Percentiles rank a stretch among this genome's conserved stretches.
Evolutionary conservation across 768 basidiomycete species (phyloP).

Genomic region (Naematelia aurantialba): DNA sequence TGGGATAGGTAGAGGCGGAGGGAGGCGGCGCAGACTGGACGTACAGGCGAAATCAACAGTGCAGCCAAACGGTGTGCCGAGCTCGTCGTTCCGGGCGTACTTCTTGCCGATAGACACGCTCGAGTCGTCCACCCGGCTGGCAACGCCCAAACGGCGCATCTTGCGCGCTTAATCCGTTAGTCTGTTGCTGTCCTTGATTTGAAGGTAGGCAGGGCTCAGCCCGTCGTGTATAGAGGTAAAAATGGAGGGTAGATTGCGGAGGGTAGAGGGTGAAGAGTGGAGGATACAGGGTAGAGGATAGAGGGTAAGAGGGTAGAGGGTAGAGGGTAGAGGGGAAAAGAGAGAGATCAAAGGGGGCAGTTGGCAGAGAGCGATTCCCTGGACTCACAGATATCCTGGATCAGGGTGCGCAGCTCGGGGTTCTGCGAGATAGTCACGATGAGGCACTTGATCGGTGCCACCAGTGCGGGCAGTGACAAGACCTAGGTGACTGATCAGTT

Average conservation of each 20-base stretch:
- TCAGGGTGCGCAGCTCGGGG: conserved; percentile 75
- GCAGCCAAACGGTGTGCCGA: conserved; percentile 94
- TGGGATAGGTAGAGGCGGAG: too few relatives aligned
- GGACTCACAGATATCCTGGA: conserved; percentile 79
- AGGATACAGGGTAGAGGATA: too few relatives aligned
- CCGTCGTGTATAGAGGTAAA: too few relatives aligned
- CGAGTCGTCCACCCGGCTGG: conserved; percentile 92
- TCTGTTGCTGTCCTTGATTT: too few relatives aligned
- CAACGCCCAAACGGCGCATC: conserved; percentile 80
- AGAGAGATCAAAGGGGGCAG: too few relatives aligned
- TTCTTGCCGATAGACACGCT: conserved; percentile 92
- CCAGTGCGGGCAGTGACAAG: conserved; percentile 78
- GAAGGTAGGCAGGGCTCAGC: too few relatives aligned
- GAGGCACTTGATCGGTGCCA: conserved; percentile 94
- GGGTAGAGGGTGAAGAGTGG: too few relatives aligned
- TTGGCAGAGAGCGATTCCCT: too few relatives aligned
- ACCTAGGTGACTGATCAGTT: conserved; percentile 57
- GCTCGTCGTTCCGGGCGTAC: conserved; percentile 95
- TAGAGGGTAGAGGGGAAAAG: too few relatives aligned
- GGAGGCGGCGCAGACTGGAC: too few relatives aligned
- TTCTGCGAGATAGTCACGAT: conserved; percentile 90
- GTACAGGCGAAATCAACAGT: conserved; percentile 96
- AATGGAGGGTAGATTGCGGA: too few relatives aligned
- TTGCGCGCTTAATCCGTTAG: conserved; percentile 64
- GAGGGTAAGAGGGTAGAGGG: too few relatives aligned